Evolutionary conservation across 2,329 filamentous ascomycete genomes (phyloP).

Genomic region (Aureobasidium sp.): DNA sequence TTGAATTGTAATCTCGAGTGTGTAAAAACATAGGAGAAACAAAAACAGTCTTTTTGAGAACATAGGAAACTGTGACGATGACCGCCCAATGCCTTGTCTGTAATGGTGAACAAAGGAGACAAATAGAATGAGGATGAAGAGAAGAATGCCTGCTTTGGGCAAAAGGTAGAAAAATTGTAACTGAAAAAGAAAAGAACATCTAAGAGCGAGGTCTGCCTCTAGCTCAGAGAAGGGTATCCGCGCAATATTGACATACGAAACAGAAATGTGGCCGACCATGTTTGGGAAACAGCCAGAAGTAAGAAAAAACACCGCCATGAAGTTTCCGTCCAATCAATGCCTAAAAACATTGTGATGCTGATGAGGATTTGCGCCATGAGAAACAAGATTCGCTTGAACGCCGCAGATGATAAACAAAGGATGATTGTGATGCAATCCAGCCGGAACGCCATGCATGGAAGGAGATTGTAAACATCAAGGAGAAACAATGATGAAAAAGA

Average conservation of each 20-base stretch:
- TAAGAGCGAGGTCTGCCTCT: constrained; percentile 15
- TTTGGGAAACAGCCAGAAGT: neutral
- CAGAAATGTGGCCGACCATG: neutral
- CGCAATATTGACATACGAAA: constrained; percentile 15
- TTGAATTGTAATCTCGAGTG: neutral
- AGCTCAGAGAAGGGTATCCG: constrained; percentile 16
- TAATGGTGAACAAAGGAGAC: constrained; percentile 4
- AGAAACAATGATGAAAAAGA: constrained; percentile 8
- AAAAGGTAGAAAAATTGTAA: neutral
- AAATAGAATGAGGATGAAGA: neutral
- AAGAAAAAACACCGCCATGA: constrained; percentile 8
- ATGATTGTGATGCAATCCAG: constrained; percentile 17
- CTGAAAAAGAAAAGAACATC: neutral
- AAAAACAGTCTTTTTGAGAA: neutral
- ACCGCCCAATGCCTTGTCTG: constrained; percentile 1
- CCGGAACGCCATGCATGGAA: constrained; percentile 21
- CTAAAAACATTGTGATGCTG: constrained; percentile 14
- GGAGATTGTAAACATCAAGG: constrained; percentile 18
- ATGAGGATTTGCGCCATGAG: constrained; percentile 18
- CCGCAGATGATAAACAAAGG: constrained; percentile 17
- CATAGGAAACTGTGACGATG: neutral
- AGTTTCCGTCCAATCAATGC: constrained; percentile 1
- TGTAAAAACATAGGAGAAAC: constrained; percentile 1
- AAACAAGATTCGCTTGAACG: constrained; percentile 17
- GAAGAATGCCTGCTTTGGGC: constrained; percentile 10